These are phyloP conservation scores for Noccaea bulbosa DNA, from an alignment of 345 rosid species.

Conservation along the genomic window DNA sequence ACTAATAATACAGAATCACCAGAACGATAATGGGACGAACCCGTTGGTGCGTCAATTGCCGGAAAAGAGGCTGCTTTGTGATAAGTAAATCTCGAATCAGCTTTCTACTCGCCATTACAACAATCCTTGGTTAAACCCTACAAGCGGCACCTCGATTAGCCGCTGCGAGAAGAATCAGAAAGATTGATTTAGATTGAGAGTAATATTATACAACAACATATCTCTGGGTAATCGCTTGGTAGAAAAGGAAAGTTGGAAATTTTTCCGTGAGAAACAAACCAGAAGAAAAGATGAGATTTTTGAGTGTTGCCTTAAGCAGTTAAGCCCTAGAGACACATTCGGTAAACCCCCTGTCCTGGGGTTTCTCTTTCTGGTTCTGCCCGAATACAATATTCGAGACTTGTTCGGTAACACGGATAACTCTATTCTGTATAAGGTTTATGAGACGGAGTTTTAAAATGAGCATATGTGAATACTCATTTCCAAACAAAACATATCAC, in stretches of 20 bases:
- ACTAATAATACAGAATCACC: background rate
- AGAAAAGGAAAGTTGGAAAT: background rate
- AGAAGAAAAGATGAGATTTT: slow-evolving; percentile 15
- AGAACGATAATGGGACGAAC: slow-evolving; percentile 39
- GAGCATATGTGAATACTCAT: background rate
- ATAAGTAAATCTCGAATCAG: slow-evolving; percentile 69
- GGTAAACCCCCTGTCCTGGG: slow-evolving; percentile 6
- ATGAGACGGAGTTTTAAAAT: background rate
- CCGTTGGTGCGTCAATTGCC: slow-evolving; percentile 50
- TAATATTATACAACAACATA: background rate
- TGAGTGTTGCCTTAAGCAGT: slow-evolving; percentile 12
- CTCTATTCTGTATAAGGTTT: background rate
- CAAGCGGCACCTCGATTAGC: slow-evolving; percentile 14
- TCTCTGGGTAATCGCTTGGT: background rate
- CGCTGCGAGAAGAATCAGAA: slow-evolving; percentile 19
- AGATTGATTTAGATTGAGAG: slow-evolving; percentile 6
- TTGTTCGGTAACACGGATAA: slow-evolving; percentile 21
- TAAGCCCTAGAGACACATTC: slow-evolving; percentile 28
- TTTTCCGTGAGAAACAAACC: slow-evolving; percentile 32
- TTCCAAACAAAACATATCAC: slow-evolving; percentile 8
- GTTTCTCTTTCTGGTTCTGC: slow-evolving; percentile 19
- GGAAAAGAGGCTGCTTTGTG: slow-evolving; percentile 53
- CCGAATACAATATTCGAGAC: background rate
- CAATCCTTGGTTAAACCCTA: slow-evolving; percentile 16
- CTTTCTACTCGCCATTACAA: slow-evolving; percentile 77